Base-by-base conservation (phyloP, 768 basidiomycete genomes). In the Pisolithus marmoratus region DNA sequence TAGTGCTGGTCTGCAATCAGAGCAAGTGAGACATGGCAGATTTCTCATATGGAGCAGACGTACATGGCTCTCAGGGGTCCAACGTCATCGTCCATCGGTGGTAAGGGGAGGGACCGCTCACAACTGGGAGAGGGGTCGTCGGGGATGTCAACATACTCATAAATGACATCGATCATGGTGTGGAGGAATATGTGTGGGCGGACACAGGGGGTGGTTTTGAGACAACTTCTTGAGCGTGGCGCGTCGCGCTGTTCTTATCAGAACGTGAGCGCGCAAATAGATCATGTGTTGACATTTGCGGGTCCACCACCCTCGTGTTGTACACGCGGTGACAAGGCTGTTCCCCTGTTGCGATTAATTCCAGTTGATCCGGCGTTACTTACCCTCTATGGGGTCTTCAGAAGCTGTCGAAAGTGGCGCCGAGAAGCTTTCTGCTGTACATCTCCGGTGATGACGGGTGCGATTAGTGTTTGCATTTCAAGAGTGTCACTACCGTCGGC, bases 271-370 rank as follows among this genome's bases (percentile, higher is more conserved):
- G 31, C 50, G 38, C 41, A 62, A 53, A 62, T 57, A 63, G 58
- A 60, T 54, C 38, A n/a, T n/a, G 29, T 67, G 58, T 67, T 67
- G 49, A 66, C 53, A 48, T 56, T 63, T 66, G 66, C 49, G 68
- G 68, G 66, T 70, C 65, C 66, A 65, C 63, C 63, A 62, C 63
- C 46, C 31, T 70, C 66, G 66, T 67, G 66, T 68, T 60, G 44
- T 51, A 57, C 66, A 67, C 62, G 66, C 63, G 66, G 50, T 55
- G 57, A 38, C 53, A 55, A 61, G 67, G 67, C 65, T 67, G 66
- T 67, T 66, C 49, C 63, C 50, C 53, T 41, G 58, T 55, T 62
- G 57, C 58, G 50, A 48, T 45, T 52, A 40, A 50, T 47, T 51
- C 40, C 52, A 66, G 45, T 55, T 56, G 59, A 55, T 65, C 61